Evolutionary conservation across 352 stramenopile species (phyloP).

Genomic region (Globisporangium viniferum): DNA sequence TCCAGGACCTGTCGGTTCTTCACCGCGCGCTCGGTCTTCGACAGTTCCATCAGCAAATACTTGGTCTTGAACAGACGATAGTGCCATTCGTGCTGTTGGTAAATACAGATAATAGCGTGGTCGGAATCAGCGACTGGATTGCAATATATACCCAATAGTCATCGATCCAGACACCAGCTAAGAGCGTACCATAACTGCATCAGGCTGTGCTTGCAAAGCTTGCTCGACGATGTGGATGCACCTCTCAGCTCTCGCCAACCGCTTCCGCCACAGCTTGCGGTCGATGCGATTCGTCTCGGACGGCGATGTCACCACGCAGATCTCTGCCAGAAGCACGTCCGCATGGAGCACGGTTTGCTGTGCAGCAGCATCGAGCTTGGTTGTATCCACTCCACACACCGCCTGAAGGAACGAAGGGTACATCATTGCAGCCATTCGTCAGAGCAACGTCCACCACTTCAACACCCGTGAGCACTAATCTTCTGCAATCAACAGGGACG

Average conservation of each 20-base stretch:
- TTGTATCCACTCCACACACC: conserved; percentile 23
- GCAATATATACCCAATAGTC: no score
- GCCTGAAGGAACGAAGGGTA: conserved; percentile 17
- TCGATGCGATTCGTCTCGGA: conserved; percentile 38
- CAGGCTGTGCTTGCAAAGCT: conserved; percentile 20
- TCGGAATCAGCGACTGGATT: neutral
- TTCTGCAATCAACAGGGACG: conserved; percentile 4
- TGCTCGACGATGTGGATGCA: conserved; percentile 33
- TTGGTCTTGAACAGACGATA: conserved; percentile 53
- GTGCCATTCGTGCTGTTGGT: conserved; percentile 32
- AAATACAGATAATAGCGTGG: conserved; percentile 9
- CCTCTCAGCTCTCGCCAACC: conserved; percentile 43
- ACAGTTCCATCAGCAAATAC: conserved; percentile 43
- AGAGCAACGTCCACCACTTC: neutral
- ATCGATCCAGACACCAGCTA: neutral
- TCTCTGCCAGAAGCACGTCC: conserved; percentile 57
- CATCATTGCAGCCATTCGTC: conserved; percentile 2
- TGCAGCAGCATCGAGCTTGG: conserved; percentile 13
- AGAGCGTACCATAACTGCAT: neutral
- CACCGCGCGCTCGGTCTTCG: conserved; percentile 32
- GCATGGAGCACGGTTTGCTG: conserved; percentile 26
- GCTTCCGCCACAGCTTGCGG: conserved; percentile 48
- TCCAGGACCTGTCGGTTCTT: conserved; percentile 45
- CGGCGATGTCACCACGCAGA: conserved; percentile 41
- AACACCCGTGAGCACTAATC: neutral